A percentile compares a stretch with the other conserved stretches of the same genome.
phyloP scores from a whole-genome alignment of 106 monocot genomes.

The Amphibolis antarctica region DNA sequence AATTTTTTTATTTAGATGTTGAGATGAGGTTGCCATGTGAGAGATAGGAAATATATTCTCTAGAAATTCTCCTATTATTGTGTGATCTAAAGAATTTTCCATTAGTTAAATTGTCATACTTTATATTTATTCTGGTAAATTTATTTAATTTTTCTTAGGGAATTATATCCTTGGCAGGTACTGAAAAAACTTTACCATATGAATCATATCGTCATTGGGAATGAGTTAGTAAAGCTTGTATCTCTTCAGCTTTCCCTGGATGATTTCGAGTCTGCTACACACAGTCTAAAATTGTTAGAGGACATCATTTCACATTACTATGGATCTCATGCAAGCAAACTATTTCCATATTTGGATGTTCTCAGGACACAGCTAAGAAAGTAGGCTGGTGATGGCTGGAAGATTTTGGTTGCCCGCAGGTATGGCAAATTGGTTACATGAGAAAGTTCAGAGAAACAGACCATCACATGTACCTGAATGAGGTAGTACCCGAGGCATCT shows the following conservation, averaged over 20 bases:
- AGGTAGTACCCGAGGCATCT: too few relatives aligned
- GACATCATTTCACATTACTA: conserved; percentile 69
- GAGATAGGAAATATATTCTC: too few relatives aligned
- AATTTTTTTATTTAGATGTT: too few relatives aligned
- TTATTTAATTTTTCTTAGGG: neutral
- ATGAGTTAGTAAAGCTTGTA: conserved; percentile 77
- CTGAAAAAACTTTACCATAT: conserved; percentile 61
- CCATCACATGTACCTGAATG: too few relatives aligned
- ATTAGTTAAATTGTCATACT: neutral
- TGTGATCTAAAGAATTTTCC: neutral
- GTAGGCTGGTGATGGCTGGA: neutral
- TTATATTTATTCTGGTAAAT: neutral
- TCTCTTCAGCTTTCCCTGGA: conserved; percentile 48
- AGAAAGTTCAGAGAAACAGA: too few relatives aligned
- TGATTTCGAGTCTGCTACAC: conserved; percentile 22
- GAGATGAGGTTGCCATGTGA: too few relatives aligned
- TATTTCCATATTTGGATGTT: conserved; percentile 39
- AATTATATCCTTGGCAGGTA: conserved; percentile 29
- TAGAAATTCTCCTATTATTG: too few relatives aligned
- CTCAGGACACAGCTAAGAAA: conserved; percentile 6
- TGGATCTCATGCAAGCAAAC: conserved; percentile 40
- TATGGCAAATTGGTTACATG: too few relatives aligned
- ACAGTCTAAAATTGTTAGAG: conserved; percentile 21
- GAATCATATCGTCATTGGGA: conserved; percentile 56
- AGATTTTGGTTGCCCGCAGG: too few relatives aligned